phyloP scores from a whole-genome alignment of 225 moss, liverwort and hornwort species.

The Pseudisothecium myosuroides region DNA sequence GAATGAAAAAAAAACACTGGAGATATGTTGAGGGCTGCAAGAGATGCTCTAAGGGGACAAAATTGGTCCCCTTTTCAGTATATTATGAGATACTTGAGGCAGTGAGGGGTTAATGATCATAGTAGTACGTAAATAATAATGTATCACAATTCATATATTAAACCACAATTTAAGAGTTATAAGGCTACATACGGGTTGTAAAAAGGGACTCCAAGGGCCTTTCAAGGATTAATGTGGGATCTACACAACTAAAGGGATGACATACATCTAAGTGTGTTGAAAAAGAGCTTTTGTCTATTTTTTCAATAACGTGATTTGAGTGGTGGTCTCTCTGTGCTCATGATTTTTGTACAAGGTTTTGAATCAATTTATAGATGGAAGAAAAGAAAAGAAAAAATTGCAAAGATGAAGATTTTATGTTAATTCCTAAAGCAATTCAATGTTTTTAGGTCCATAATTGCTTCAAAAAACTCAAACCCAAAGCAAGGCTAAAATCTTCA shows the following conservation, averaged over 20 bases:
- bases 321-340: neutral
- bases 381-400: neutral
- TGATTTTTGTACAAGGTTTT: neutral
- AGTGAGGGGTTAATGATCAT: no score
- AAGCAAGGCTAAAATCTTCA: no score
- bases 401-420: neutral
- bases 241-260: neutral
- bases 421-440: rapidly evolving
- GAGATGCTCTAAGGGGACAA: no score
- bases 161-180: no score
- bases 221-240: neutral
- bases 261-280: neutral
- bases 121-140: no score
- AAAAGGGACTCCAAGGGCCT: no score
- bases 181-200: no score
- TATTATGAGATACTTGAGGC: no score
- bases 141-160: no score
- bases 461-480: neutral
- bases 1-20: no score
- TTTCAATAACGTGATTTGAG: neutral
- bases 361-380: neutral
- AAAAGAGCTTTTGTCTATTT: neutral
- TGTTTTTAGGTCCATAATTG: neutral
- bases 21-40: no score
- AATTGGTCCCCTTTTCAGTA: no score